Evolutionary conservation across 345 rosid genomes (phyloP).

Genomic region (Schrenkiella parvula): DNA sequence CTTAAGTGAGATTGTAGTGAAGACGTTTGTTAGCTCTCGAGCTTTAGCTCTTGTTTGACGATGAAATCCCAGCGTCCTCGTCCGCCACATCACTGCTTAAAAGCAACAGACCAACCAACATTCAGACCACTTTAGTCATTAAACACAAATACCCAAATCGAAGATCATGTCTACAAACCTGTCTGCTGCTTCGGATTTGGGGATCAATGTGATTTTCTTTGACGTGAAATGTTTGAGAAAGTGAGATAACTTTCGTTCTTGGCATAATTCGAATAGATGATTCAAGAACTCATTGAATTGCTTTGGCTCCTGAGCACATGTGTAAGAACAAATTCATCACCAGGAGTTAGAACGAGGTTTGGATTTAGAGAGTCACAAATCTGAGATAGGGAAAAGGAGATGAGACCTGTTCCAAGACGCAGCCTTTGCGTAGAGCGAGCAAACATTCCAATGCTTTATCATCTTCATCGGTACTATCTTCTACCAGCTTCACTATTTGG

Average conservation of each 20-base stretch:
- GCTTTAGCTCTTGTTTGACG: constrained; percentile 37
- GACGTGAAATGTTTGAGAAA: constrained; percentile 50
- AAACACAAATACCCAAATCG: background rate
- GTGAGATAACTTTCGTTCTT: constrained; percentile 32
- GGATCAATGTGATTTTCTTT: constrained; percentile 49
- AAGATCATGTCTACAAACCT: constrained; percentile 41
- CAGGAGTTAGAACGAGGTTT: background rate
- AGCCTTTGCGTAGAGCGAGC: constrained; percentile 72
- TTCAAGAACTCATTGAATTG: constrained; percentile 65
- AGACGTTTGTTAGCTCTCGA: constrained; percentile 21
- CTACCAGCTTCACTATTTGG: constrained; percentile 47
- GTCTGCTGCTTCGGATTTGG: constrained; percentile 81
- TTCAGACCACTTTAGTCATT: background rate
- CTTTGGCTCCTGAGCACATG: constrained; percentile 65
- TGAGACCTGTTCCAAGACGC: constrained; percentile 78
- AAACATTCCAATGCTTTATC: constrained; percentile 61
- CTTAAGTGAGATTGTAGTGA: background rate
- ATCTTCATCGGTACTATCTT: constrained; percentile 35
- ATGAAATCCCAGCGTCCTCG: constrained; percentile 52
- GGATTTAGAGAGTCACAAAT: background rate
- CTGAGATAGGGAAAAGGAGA: constrained; percentile 6
- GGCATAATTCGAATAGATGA: constrained; percentile 38
- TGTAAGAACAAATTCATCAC: background rate
- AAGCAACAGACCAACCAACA: constrained; percentile 1
- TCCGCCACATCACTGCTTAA: constrained; percentile 58